Evolutionary conservation across 2,329 filamentous ascomycete species (phyloP).

Genomic region (Fusarium tupiense): DNA sequence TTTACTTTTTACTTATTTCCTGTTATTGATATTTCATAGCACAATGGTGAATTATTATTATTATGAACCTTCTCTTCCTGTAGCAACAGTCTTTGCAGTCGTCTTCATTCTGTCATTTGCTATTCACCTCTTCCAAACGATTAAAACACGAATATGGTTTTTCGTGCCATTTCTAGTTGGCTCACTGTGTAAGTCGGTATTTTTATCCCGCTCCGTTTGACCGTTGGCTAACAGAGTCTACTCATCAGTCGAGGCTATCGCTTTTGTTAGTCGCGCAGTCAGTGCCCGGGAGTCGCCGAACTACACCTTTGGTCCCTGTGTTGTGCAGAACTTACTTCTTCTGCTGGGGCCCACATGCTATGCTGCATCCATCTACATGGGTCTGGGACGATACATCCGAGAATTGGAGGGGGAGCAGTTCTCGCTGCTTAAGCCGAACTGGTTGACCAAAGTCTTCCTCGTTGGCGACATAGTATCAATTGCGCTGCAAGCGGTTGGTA

Average conservation of each 20-base stretch:
- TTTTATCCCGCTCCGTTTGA: too few species aligned
- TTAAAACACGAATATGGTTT: not conserved
- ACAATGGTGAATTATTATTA: not conserved
- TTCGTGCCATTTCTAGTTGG: not conserved
- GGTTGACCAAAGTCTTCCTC: not conserved
- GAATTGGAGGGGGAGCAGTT: not conserved
- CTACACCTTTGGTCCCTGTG: not conserved
- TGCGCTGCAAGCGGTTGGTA: not conserved
- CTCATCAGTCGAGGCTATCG: too few species aligned
- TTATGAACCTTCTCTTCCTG: conserved; percentile 1
- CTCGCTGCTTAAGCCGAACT: not conserved
- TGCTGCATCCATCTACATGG: conserved; percentile 2
- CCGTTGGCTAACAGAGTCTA: too few species aligned
- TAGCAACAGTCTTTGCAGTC: not conserved
- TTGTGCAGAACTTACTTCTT: not conserved
- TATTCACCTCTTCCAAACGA: not conserved
- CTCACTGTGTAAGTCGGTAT: too few species aligned
- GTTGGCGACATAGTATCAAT: not conserved
- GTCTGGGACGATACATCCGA: not conserved
- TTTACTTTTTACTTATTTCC: too few species aligned
- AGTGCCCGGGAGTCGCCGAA: not conserved
- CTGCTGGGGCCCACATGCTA: conserved; percentile 5
- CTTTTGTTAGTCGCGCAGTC: too few species aligned
- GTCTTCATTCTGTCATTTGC: not conserved
- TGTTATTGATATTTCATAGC: rapidly evolving